Percentiles rank a stretch among this genome's conserved stretches.
phyloP scores from a whole-genome alignment of 495 filamentous ascomycete species.

The Xylaria intraflava region DNA sequence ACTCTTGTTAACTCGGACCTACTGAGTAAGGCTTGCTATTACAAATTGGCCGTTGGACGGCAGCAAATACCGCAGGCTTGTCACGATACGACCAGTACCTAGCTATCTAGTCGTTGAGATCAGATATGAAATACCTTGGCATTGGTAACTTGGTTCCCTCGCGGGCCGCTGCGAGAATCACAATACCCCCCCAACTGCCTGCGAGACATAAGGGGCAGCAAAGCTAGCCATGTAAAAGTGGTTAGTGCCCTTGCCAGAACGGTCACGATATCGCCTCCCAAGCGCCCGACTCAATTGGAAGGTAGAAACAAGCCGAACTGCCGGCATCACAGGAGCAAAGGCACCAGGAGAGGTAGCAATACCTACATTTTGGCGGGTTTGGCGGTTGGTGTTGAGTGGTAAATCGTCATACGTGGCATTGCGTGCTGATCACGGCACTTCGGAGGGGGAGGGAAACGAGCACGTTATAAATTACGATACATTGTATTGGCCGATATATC shows the following conservation, averaged over 20 bases:
- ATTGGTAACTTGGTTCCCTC: not conserved
- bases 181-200: not conserved
- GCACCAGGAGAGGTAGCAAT: not conserved
- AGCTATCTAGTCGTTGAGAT: not conserved
- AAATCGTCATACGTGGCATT: slow-evolving; percentile 13
- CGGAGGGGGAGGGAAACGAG: not conserved
- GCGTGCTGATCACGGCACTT: not conserved
- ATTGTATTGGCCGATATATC: too few relatives aligned
- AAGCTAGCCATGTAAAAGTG: not conserved
- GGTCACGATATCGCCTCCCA: not conserved
- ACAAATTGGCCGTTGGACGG: too few relatives aligned
- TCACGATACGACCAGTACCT: not conserved
- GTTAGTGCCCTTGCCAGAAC: not conserved
- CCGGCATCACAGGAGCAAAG: not conserved
- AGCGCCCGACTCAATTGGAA: not conserved
- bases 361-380: not conserved
- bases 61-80: too few relatives aligned
- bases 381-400: slow-evolving; percentile 3
- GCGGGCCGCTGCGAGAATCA: not conserved
- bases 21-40: too few relatives aligned
- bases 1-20: not conserved
- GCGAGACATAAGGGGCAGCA: not conserved
- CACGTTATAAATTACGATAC: too few relatives aligned
- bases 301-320: not conserved
- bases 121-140: not conserved